Evolutionary conservation across 2,329 filamentous ascomycete species (phyloP).

Genomic region (Teratosphaeriaceae sp.): DNA sequence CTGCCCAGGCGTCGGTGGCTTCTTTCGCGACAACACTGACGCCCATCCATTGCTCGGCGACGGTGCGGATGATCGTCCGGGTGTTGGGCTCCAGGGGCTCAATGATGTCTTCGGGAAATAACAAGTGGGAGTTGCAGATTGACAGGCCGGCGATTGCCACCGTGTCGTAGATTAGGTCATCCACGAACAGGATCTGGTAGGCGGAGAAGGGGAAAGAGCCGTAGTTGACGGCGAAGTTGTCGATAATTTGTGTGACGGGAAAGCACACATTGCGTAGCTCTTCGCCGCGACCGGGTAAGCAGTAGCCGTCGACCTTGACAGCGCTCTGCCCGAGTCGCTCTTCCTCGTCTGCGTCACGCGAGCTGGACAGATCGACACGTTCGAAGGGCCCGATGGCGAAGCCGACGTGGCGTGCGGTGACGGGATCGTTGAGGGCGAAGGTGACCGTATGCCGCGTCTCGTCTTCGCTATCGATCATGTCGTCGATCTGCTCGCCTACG

Average conservation of each 20-base stretch:
- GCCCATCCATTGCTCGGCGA: constrained; percentile 91
- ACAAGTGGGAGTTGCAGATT: constrained; percentile 76
- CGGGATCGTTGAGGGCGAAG: constrained; percentile 68
- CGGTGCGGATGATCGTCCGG: constrained; percentile 69
- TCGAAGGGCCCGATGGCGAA: constrained; percentile 95
- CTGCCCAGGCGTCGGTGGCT: constrained; percentile 77
- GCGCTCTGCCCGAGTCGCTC: constrained; percentile 84
- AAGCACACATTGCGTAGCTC: constrained; percentile 84
- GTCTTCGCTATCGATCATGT: constrained; percentile 67
- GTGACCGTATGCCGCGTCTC: constrained; percentile 79
- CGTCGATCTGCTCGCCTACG: constrained; percentile 81
- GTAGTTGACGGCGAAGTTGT: constrained; percentile 82
- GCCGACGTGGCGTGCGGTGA: constrained; percentile 82
- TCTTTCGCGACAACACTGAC: constrained; percentile 84
- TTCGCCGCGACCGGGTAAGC: constrained; percentile 71
- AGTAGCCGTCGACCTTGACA: constrained; percentile 85
- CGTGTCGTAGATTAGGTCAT: constrained; percentile 73
- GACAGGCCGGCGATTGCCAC: constrained; percentile 75
- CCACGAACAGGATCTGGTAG: constrained; percentile 91
- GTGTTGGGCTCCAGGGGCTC: constrained; percentile 80
- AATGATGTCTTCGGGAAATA: constrained; percentile 79
- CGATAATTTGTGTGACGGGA: constrained; percentile 79
- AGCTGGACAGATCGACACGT: constrained; percentile 75
- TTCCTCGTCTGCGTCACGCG: constrained; percentile 83
- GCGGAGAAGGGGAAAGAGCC: constrained; percentile 86